Evolutionary conservation across 2,329 filamentous ascomycete genomes (phyloP), one percentile per base, ranked within the genome.

Genomic region (Fusarium duplospermum): DNA sequence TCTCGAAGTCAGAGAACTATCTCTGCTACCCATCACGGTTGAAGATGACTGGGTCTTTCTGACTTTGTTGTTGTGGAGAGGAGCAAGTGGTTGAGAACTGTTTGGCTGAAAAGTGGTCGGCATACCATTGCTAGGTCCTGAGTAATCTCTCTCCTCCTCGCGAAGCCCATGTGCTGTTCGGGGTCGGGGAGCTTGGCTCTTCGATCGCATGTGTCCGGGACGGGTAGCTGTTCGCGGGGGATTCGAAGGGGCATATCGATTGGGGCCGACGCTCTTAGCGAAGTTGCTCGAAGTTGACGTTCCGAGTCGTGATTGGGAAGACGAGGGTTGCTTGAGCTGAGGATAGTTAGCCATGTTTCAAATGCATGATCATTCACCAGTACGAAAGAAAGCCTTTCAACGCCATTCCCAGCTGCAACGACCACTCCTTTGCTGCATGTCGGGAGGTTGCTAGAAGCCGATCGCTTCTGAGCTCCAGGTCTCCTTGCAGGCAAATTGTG

Each of bases 241-340:
- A 2, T 59, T 38, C 35, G 87, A 77, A 6, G 82, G 74, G 7
- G 84, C 81, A 16, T 88, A 84, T 72, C 90, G 87, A 16, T 85
- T 86, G 14, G 87, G 85, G 2, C 91, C 90, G 31, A 90, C 81
- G 76, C 89, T 92, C 70, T 86, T 89, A 16, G 88, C 86, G 71
- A 91, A 90, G 70, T 84, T 86, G 71, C 83, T 86, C 62, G 84
- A 83, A 6, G 81, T 77, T 27, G 78, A 24, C 22, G 84, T 83
- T 57, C 81, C 82, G 76, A 83, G 82, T 78, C 84, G 83, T 70
- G 86, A 81, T 59, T 77, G 69, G 40, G 71, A 64, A 5, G 69
- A 36, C 3, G 79, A 78, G 10, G 82, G 82, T 36, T 75, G 80
- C 69, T 83, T 84, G 58, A 84, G 78, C 81, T 82, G 78, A 10